Evolutionary conservation across 805 yeast species (phyloP), one percentile per base, ranked within the genome.

Genomic region (Teunomyces tritomae): DNA sequence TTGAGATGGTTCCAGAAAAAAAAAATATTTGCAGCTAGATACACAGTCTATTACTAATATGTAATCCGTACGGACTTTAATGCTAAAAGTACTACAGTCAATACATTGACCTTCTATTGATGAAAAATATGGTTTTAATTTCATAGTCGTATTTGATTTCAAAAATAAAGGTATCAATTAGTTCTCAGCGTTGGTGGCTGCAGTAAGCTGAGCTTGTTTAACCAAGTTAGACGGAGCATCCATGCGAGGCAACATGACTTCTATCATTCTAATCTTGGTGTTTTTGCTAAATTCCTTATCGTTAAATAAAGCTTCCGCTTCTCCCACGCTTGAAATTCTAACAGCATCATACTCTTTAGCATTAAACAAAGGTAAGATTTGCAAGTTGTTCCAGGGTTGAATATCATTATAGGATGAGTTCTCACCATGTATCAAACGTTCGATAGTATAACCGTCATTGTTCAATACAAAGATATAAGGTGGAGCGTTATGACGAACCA

Each of bases 401-500:
- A 84, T 79, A 56, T 77, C 80, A 65, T 84, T 84, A 71, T 84
- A 84, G 48, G 73, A 67, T 43, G 87, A 87, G 28, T 70, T 70
- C 57, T 72, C 79, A 64, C 89, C 89, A 70, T 84, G 89, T 56
- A 84, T 83, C 70, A 84, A 76, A 70, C 83, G 80, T 70, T 84
- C 89, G 62, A 84, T 84, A 57, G 89, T 84, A 74, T 84, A 84
- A 65, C 89, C 89, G 54, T 77, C 80, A 69, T 84, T 84, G 73
- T 84, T 84, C 63, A 84, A 74, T 29, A 84, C 80, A 62, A 84
- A 84, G 61, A 84, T 67, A 70, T 84, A 84, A 59, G 88, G 88
- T 53, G 76, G 81, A 59, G 81, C 73, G 51, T 77, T 76, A 84
- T 85, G 80, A 67, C 83, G 79, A 62, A 81, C 73, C 78, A 82